phyloP scores from a whole-genome alignment of 2,329 filamentous ascomycete genomes.

The Cytospora schulzeri region DNA sequence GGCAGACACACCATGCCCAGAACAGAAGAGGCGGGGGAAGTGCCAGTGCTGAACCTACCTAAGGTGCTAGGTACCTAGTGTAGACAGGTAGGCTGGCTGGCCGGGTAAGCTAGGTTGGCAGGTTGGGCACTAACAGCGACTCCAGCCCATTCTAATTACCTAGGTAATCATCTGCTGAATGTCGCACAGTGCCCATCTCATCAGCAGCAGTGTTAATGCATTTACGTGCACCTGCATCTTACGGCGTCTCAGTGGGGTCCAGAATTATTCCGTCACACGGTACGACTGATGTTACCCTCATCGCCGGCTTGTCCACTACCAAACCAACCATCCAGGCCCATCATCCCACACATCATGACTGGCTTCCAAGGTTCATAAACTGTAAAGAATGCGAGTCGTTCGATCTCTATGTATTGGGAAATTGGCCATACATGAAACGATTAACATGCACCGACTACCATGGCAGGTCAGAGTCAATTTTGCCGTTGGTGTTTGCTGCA shows the following conservation, averaged over 20 bases:
- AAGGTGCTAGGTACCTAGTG: not conserved
- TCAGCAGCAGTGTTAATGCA: too few species aligned
- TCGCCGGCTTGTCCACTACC: not conserved
- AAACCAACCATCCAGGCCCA: too few species aligned
- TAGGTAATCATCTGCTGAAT: not conserved
- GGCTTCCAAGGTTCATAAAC: not conserved
- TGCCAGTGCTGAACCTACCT: not conserved
- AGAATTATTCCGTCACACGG: slow-evolving; percentile 3
- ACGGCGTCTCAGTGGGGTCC: not conserved
- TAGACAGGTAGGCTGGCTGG: too few species aligned
- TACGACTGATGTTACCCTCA: slow-evolving; percentile 2
- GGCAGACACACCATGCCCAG: not conserved
- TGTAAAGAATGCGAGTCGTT: too few species aligned
- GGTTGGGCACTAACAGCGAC: slow-evolving; percentile 17
- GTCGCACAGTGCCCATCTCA: slow-evolving; percentile 10
- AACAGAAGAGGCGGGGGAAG: not conserved
- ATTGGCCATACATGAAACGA: not conserved
- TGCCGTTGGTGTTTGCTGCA: not conserved
- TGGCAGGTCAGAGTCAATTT: not conserved
- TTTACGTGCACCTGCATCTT: too few species aligned
- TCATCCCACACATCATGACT: slow-evolving; percentile 2
- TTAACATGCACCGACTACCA: not conserved
- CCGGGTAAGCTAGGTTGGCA: not conserved
- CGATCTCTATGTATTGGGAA: not conserved
- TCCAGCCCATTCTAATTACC: slow-evolving; percentile 9